Evolutionary conservation across 768 basidiomycete species (phyloP).

Genomic region (Pleurotus cornucopiae): DNA sequence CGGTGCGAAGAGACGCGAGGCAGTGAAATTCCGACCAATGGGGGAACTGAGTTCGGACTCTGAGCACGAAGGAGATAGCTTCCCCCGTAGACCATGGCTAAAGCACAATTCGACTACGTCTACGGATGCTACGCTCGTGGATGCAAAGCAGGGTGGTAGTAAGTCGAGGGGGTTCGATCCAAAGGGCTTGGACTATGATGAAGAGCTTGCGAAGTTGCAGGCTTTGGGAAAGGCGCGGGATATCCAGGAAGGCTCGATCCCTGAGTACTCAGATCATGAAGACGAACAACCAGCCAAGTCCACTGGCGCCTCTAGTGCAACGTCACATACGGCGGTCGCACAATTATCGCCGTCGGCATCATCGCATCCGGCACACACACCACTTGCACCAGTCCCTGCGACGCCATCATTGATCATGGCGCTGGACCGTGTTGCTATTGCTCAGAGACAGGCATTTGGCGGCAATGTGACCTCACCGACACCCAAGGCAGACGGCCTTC

Average conservation of each 20-base stretch:
- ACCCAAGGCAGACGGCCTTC: neutral
- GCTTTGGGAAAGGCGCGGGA: conserved; percentile 17
- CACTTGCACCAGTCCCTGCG: conserved; percentile 42
- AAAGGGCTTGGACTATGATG: conserved; percentile 30
- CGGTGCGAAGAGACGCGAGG: conserved; percentile 15
- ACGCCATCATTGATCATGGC: conserved; percentile 65
- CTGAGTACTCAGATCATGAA: conserved; percentile 47
- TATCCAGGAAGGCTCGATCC: conserved; percentile 19
- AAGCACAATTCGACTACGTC: conserved; percentile 17
- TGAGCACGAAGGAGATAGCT: conserved; percentile 26
- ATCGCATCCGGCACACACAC: conserved; percentile 11
- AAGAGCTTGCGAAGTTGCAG: conserved; percentile 36
- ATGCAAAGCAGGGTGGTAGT: conserved; percentile 7
- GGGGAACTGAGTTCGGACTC: conserved; percentile 22
- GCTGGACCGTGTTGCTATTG: conserved; percentile 53
- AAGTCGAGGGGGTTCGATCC: neutral
- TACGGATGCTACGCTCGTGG: conserved; percentile 18
- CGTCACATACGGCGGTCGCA: conserved; percentile 18
- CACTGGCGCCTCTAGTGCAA: conserved; percentile 14
- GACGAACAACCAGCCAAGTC: conserved; percentile 31
- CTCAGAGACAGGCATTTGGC: conserved; percentile 49
- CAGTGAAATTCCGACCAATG: conserved; percentile 22
- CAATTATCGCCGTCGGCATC: conserved; percentile 13
- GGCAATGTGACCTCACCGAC: neutral
- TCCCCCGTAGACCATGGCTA: conserved; percentile 18